A percentile compares a stretch with the other conserved stretches of the same genome.
These are phyloP conservation scores for Fusarium guadeloupense DNA, from an alignment of 2,329 filamentous ascomycete genomes.

Conservation along the genomic window DNA sequence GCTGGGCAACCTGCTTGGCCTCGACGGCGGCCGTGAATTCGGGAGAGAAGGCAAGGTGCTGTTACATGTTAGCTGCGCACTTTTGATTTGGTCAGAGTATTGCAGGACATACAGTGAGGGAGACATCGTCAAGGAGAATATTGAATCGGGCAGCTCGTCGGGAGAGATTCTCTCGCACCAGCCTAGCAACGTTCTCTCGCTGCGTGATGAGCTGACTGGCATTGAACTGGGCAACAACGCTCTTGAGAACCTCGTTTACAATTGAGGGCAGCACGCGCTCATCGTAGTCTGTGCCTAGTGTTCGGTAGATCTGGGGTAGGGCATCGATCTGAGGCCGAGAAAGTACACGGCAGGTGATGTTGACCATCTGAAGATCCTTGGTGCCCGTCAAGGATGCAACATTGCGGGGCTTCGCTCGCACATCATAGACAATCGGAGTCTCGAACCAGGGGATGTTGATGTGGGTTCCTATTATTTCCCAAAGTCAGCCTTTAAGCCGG, in stretches of 20 bases:
- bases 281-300: constrained; percentile 93
- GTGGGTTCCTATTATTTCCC: constrained; percentile 76
- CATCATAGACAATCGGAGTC: constrained; percentile 95
- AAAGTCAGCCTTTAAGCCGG: constrained; percentile 27
- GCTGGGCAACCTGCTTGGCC: constrained; percentile 79
- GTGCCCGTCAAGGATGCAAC: constrained; percentile 97
- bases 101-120: constrained; percentile 76
- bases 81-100: background rate
- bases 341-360: constrained; percentile 99
- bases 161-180: constrained; percentile 93
- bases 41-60: constrained; percentile 78
- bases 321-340: constrained; percentile 88
- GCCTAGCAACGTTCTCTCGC: constrained; percentile 91
- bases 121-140: constrained; percentile 96
- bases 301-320: constrained; percentile 96
- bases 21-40: constrained; percentile 79
- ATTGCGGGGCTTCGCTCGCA: constrained; percentile 96
- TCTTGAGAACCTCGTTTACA: constrained; percentile 98
- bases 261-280: constrained; percentile 97
- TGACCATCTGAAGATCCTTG: constrained; percentile 99
- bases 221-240: constrained; percentile 98
- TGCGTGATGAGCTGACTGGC: constrained; percentile 98
- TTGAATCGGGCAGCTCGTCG: constrained; percentile 94
- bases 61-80: constrained; percentile 6
- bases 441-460: constrained; percentile 96